Conservation (phyloP, 345 rosid genomes). For the Dipteronia dyeriana region DNA sequence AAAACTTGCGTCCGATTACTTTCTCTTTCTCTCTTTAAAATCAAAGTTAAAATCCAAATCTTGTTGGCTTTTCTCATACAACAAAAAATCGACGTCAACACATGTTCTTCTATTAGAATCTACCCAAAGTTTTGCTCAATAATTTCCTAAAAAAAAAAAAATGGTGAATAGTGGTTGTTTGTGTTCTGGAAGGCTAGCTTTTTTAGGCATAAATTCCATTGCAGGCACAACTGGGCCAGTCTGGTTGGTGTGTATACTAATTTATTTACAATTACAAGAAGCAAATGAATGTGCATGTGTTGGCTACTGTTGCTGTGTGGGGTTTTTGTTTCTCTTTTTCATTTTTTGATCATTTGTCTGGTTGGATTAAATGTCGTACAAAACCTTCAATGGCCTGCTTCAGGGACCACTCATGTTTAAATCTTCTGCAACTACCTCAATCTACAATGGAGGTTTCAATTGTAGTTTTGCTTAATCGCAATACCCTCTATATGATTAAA, state of each 20-base stretch:
- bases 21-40: too few relatives aligned
- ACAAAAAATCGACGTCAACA: too few relatives aligned
- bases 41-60: too few relatives aligned
- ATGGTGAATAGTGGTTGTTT: not conserved
- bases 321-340: not conserved
- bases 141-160: not conserved
- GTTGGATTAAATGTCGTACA: too few relatives aligned
- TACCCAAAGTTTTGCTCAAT: slow-evolving; percentile 9
- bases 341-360: not conserved
- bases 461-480: too few relatives aligned
- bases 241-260: not conserved
- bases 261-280: not conserved
- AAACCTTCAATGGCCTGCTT: slow-evolving; percentile 2
- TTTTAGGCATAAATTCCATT: not conserved
- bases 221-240: slow-evolving; percentile 14
- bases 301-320: not conserved
- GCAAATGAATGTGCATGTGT: not conserved
- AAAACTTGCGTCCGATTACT: too few relatives aligned
- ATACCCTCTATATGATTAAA: too few relatives aligned
- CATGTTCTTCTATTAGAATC: slow-evolving; percentile 40
- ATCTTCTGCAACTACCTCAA: slow-evolving; percentile 21
- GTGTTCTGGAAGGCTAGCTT: not conserved
- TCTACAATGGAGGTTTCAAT: too few relatives aligned
- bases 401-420: slow-evolving; percentile 22
- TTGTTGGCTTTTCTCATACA: too few relatives aligned